Conservation (phyloP, 2,329 filamentous ascomycete species). For the Arachnopeziza araneosa region DNA sequence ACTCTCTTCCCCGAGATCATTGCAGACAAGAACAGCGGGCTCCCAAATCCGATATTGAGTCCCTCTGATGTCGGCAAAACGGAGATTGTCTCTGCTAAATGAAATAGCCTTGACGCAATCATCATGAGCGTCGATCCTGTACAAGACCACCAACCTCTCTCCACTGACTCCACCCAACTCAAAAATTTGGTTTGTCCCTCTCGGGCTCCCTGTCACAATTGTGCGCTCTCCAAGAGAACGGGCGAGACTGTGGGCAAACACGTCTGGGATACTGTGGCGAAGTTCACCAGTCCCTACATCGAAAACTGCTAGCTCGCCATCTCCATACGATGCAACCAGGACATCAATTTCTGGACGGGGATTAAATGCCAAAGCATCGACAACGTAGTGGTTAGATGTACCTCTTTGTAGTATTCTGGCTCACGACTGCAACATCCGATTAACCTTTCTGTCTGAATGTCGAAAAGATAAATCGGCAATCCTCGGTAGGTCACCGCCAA, state of each 20-base stretch:
- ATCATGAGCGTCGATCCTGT: slow-evolving; percentile 28
- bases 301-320: slow-evolving; percentile 7
- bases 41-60: slow-evolving; percentile 34
- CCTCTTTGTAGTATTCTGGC: slow-evolving; percentile 9
- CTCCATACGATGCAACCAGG: slow-evolving; percentile 1
- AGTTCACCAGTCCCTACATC: slow-evolving; percentile 1
- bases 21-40: slow-evolving; percentile 28
- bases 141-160: slow-evolving; percentile 21
- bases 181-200: slow-evolving; percentile 24
- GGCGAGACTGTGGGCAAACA: slow-evolving; percentile 10
- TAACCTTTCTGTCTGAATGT: slow-evolving; percentile 15
- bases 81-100: slow-evolving; percentile 30
- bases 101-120: slow-evolving; percentile 26
- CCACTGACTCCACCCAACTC: slow-evolving; percentile 12
- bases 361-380: slow-evolving; percentile 20
- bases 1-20: slow-evolving; percentile 20
- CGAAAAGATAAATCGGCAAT: slow-evolving; percentile 14
- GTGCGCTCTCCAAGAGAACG: slow-evolving; percentile 10
- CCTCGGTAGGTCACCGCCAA: slow-evolving; percentile 8
- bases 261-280: slow-evolving; percentile 8
- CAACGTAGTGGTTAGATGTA: background rate
- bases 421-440: slow-evolving; percentile 20
- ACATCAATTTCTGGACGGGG: slow-evolving; percentile 5
- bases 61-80: slow-evolving; percentile 31
- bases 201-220: slow-evolving; percentile 21